A percentile compares a stretch with the other conserved stretches of the same genome.
Conservation (phyloP, 2,329 filamentous ascomycete genomes). For the Ustulina deusta region DNA sequence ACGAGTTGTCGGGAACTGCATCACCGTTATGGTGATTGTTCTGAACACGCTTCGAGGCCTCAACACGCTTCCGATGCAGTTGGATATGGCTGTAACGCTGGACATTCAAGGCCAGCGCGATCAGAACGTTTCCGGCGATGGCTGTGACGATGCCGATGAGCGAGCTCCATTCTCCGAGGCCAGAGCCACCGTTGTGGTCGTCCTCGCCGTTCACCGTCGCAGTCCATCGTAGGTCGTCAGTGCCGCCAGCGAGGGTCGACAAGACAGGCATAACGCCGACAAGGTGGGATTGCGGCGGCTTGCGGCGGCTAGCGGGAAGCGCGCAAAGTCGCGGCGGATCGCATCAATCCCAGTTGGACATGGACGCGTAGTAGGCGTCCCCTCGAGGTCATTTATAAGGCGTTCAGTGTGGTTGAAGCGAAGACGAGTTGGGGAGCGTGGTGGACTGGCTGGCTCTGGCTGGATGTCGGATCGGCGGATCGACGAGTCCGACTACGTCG, state of each 20-base stretch:
- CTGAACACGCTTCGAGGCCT: constrained; percentile 62
- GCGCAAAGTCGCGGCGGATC: constrained; percentile 31
- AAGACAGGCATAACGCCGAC: constrained; percentile 39
- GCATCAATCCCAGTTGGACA: constrained; percentile 35
- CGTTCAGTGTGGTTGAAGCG: neutral
- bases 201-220: constrained; percentile 40
- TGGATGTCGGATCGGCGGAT: constrained; percentile 21
- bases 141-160: constrained; percentile 95
- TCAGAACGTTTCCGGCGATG: constrained; percentile 91
- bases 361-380: constrained; percentile 30
- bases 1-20: constrained; percentile 45
- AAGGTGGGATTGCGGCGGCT: constrained; percentile 19
- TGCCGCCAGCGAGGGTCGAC: constrained; percentile 33
- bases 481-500: constrained; percentile 22
- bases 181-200: constrained; percentile 57
- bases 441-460: constrained; percentile 7
- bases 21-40: constrained; percentile 47
- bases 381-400: constrained; percentile 33
- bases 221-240: constrained; percentile 39
- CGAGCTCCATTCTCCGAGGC: constrained; percentile 83
- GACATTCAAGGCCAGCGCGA: constrained; percentile 94
- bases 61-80: constrained; percentile 76
- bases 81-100: constrained; percentile 95
- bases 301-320: constrained; percentile 34
- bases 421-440: constrained; percentile 4